These are phyloP conservation scores for Echria macrotheca DNA, from an alignment of 495 filamentous ascomycete species.

Conservation along the genomic window DNA sequence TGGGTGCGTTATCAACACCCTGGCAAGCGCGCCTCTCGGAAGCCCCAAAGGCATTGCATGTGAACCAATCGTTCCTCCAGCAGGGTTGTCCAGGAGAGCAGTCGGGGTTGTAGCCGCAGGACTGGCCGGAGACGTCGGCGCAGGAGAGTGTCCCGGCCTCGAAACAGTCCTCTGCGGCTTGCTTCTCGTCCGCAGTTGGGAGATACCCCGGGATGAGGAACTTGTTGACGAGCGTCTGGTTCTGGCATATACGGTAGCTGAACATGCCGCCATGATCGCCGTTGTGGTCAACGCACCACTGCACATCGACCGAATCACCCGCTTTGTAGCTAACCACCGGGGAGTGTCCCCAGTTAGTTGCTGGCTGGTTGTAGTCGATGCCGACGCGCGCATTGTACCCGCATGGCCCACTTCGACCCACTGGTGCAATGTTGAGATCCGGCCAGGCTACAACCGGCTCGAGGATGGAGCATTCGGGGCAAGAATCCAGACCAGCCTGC, in stretches of 20 bases:
- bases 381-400: constrained; percentile 53
- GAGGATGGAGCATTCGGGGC: constrained; percentile 53
- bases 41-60: constrained; percentile 43
- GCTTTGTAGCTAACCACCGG: constrained; percentile 43
- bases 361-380: constrained; percentile 52
- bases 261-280: constrained; percentile 59
- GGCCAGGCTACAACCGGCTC: constrained; percentile 52
- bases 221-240: constrained; percentile 48
- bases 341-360: constrained; percentile 38
- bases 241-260: constrained; percentile 50
- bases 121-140: constrained; percentile 48
- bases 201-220: constrained; percentile 47
- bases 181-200: constrained; percentile 50
- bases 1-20: constrained; percentile 44
- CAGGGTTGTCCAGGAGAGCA: constrained; percentile 42
- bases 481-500: constrained; percentile 47
- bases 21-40: constrained; percentile 35
- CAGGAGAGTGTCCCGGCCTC: constrained; percentile 43
- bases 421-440: constrained; percentile 38
- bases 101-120: constrained; percentile 48
- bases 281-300: constrained; percentile 56
- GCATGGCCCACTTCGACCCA: constrained; percentile 50
- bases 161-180: constrained; percentile 52
- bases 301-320: constrained; percentile 43
- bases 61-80: constrained; percentile 55